These are phyloP conservation scores for Salinomyces thailandicus DNA, from an alignment of 2,329 filamentous ascomycete genomes.

Conservation along the genomic window DNA sequence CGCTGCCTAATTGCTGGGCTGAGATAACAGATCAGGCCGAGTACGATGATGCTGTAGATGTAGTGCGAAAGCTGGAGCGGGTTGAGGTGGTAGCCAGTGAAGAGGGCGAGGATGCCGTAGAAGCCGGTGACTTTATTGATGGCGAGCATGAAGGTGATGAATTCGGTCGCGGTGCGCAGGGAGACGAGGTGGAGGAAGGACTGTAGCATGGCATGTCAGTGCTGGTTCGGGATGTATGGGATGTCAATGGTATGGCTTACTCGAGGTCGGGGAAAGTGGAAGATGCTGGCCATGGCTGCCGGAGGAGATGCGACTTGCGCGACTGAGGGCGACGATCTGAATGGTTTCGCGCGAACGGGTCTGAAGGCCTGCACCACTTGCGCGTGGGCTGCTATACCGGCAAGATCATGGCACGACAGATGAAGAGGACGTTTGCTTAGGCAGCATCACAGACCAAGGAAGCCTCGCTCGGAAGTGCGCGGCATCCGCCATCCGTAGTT, in stretches of 20 bases:
- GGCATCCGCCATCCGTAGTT: too few species aligned
- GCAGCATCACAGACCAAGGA: too few species aligned
- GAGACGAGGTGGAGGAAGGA: slow-evolving; percentile 77
- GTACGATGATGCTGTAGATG: slow-evolving; percentile 67
- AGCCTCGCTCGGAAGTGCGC: too few species aligned
- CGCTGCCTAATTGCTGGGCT: slow-evolving; percentile 64
- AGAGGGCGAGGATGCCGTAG: slow-evolving; percentile 78
- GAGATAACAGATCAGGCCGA: slow-evolving; percentile 58
- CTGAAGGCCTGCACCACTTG: too few species aligned
- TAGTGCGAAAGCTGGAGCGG: slow-evolving; percentile 82
- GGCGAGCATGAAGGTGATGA: slow-evolving; percentile 71
- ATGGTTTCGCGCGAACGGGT: too few species aligned
- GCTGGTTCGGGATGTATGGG: neutral
- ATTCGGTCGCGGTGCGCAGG: slow-evolving; percentile 73
- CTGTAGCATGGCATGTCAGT: slow-evolving; percentile 35
- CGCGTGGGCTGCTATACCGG: too few species aligned
- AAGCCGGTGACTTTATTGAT: slow-evolving; percentile 89
- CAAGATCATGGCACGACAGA: too few species aligned
- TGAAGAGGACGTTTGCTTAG: too few species aligned
- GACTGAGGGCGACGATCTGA: too few species aligned
- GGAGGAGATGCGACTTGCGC: too few species aligned
- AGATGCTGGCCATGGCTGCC: slow-evolving; percentile 8
- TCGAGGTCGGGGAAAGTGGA: slow-evolving; percentile 11
- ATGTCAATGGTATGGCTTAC: slow-evolving; percentile 5
- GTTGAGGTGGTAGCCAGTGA: slow-evolving; percentile 77